Conservation (phyloP, 2,329 filamentous ascomycete genomes). For the Stagonosporopsis vannaccii region DNA sequence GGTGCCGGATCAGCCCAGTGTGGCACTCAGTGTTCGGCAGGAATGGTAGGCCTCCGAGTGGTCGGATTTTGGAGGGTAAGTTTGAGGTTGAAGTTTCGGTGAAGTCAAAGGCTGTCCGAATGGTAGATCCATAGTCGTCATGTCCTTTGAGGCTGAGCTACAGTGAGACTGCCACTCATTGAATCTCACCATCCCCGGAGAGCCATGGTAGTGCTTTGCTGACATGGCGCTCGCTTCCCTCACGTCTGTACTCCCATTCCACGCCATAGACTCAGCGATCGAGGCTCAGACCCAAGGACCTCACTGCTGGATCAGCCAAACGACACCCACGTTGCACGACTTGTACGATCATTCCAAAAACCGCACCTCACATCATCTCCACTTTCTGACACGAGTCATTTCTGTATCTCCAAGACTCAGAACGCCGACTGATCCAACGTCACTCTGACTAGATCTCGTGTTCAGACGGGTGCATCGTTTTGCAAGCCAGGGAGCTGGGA, state of each 20-base stretch:
- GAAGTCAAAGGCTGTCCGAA: not conserved
- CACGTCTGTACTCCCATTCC: conserved; percentile 5
- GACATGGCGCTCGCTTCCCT: not conserved
- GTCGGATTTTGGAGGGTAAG: not conserved
- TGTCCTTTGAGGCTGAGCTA: not conserved
- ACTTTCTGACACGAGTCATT: conserved; percentile 16
- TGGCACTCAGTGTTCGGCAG: not conserved
- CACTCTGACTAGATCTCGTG: conserved; percentile 6
- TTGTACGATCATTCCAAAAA: conserved; percentile 4
- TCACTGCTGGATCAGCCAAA: conserved; percentile 16
- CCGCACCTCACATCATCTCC: conserved; percentile 15
- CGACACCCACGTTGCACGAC: conserved; percentile 12
- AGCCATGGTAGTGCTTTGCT: not conserved
- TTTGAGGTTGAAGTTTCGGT: not conserved
- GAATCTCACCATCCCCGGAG: not conserved
- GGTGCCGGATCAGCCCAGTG: not conserved
- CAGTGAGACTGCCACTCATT: not conserved
- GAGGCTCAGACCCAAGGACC: conserved; percentile 11
- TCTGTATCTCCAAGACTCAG: conserved; percentile 13
- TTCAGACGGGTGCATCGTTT: conserved; percentile 5
- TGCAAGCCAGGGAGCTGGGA: conserved; percentile 7
- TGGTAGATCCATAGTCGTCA: not conserved
- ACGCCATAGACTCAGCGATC: conserved; percentile 10
- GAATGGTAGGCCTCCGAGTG: not conserved
- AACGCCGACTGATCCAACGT: conserved; percentile 10